A percentile compares a stretch with the other conserved stretches of the same genome.
These are phyloP conservation scores for Fusarium subglutinans DNA, from an alignment of 2,329 filamentous ascomycete species.

Conservation along the genomic window DNA sequence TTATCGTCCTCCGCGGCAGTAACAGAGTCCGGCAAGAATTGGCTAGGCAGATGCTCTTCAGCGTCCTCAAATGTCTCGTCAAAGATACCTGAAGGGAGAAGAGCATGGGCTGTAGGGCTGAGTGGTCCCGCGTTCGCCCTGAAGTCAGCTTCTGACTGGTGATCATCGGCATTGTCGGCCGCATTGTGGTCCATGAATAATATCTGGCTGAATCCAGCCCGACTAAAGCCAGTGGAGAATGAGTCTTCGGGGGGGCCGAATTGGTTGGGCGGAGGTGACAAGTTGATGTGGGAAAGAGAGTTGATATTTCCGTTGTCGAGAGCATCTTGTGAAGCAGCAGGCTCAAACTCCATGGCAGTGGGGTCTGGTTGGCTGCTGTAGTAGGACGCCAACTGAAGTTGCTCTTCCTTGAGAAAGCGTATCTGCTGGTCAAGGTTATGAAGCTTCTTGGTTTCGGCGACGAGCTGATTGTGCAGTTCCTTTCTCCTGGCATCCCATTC, in stretches of 20 bases:
- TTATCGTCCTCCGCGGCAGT: conserved; percentile 53
- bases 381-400: conserved; percentile 56
- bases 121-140: conserved; percentile 73
- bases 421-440: conserved; percentile 59
- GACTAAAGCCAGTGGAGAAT: conserved; percentile 64
- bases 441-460: conserved; percentile 57
- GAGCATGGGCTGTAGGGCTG: conserved; percentile 78
- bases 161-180: conserved; percentile 49
- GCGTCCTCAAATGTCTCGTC: conserved; percentile 69
- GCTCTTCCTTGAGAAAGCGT: conserved; percentile 57
- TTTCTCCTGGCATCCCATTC: conserved; percentile 65
- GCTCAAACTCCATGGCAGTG: conserved; percentile 59
- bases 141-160: conserved; percentile 69
- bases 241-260: conserved; percentile 53
- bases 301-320: conserved; percentile 60
- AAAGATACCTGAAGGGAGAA: conserved; percentile 74
- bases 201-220: conserved; percentile 61
- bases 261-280: conserved; percentile 52
- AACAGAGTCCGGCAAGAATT: conserved; percentile 46
- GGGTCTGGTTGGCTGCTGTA: conserved; percentile 59
- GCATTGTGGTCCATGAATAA: conserved; percentile 61
- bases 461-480: conserved; percentile 61
- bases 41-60: conserved; percentile 53
- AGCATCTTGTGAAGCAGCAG: conserved; percentile 54
- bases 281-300: conserved; percentile 53